Base-by-base conservation (phyloP, 2,329 filamentous ascomycete genomes). In the Arthrobotrys entomopaga region DNA sequence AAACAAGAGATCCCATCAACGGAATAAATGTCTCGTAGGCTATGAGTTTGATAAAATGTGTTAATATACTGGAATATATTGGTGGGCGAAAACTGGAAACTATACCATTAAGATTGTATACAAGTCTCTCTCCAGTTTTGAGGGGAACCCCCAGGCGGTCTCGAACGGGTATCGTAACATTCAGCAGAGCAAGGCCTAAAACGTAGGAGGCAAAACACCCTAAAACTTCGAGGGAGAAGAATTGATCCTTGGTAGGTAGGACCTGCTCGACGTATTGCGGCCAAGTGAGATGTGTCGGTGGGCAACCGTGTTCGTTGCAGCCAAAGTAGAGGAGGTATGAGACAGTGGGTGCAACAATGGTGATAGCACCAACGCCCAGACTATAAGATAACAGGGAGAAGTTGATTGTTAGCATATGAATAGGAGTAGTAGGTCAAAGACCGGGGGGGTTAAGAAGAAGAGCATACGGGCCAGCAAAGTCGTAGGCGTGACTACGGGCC, bases 291-390 rank as follows among this genome's bases (percentile, higher is more conserved):
- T 94, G 85, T 2, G 93, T 92, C 1, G 91, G 89, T 53, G 94
- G 95, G 80, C 95, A 98, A 70, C 95, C 94, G 76, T 96, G 84
- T 81, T 98, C 93, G 83, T 97, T 98, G 86, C 94, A 97, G 79
- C 90, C 84, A 80, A 97, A 96, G 53, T 89, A 86, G 80, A 94
- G 90, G 78, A 89, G 81, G 82, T 95, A 96, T 78, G 92, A 87
- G 77, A 93, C 85, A 48, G 93, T 74, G 0, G 94, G 94, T 0
- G 97, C 87, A 66, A 89, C 89, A 79, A 96, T 90, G 6, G 91
- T 91, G 79, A 98, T 91, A 75, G 83, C 86, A 74, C 90, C 87
- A 40, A 91, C 92, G 65, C 93, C 93, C 48, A 89, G 84, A 64
- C 93, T 73, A 15, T 96, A 77, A 11, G 24, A 50, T n/a, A n/a